These are phyloP conservation scores for Incumbomyces delicatus DNA, from an alignment of 2,329 filamentous ascomycete species.

Conservation along the genomic window DNA sequence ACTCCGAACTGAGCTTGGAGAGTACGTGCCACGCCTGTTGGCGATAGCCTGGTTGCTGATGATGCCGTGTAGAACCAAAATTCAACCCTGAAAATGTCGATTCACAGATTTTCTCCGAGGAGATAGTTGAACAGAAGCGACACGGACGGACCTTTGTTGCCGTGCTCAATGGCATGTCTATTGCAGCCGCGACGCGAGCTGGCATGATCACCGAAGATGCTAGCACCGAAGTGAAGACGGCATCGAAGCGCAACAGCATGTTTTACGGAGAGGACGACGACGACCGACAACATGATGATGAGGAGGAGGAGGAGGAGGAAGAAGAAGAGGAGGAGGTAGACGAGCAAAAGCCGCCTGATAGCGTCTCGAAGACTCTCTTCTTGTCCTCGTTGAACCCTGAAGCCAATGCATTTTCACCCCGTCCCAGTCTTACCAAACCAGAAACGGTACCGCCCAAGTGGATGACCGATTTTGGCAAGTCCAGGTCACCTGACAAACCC, in stretches of 20 bases:
- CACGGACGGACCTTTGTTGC: conserved; percentile 45
- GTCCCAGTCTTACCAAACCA: neutral
- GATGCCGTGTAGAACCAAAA: conserved; percentile 13
- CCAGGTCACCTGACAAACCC: neutral
- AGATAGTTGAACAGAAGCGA: conserved; percentile 50
- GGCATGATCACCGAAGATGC: conserved; percentile 39
- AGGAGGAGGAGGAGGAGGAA: conserved; percentile 24
- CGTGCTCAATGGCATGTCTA: conserved; percentile 47
- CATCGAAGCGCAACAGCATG: conserved; percentile 7
- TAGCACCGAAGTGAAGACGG: conserved; percentile 22
- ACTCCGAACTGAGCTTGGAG: conserved; percentile 37
- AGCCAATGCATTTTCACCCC: conserved; percentile 12
- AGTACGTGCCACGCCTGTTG: conserved; percentile 28
- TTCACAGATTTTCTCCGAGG: conserved; percentile 47
- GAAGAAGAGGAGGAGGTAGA: conserved; percentile 16
- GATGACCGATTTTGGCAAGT: conserved; percentile 5
- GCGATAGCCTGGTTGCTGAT: conserved; percentile 17
- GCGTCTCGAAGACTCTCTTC: neutral
- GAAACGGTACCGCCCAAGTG: neutral
- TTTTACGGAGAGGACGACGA: conserved; percentile 26
- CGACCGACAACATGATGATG: conserved; percentile 23
- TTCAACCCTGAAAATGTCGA: conserved; percentile 39
- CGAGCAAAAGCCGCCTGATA: neutral
- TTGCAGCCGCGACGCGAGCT: conserved; percentile 40
- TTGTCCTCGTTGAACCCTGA: conserved; percentile 11